Percentiles rank a stretch among this genome's conserved stretches.
phyloP scores from a whole-genome alignment of 768 basidiomycete genomes.

The Trametes villosa region DNA sequence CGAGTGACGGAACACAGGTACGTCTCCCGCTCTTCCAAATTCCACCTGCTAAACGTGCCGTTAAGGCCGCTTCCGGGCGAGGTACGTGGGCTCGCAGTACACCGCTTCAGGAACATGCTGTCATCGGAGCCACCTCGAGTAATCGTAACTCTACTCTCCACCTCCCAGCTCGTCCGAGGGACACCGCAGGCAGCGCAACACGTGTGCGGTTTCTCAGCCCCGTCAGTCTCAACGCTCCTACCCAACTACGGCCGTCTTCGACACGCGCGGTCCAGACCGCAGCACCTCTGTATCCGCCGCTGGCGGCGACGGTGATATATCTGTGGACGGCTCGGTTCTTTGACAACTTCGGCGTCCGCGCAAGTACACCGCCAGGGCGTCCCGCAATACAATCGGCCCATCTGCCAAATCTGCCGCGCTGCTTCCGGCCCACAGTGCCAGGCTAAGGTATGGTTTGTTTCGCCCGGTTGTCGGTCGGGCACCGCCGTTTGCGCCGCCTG shows the following conservation, averaged over 20 bases:
- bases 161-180: neutral
- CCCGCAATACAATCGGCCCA: neutral
- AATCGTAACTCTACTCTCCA: neutral
- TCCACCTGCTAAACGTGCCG: neutral
- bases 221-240: neutral
- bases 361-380: neutral
- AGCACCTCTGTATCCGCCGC: neutral
- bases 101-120: neutral
- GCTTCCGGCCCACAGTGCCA: neutral
- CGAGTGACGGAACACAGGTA: neutral
- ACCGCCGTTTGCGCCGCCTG: neutral
- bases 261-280: neutral
- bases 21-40: neutral
- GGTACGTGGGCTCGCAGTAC: neutral
- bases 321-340: neutral
- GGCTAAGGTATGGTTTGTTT: neutral
- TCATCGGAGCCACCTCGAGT: neutral
- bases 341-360: neutral
- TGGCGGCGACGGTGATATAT: neutral
- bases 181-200: neutral
- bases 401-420: neutral
- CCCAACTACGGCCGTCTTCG: neutral
- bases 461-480: neutral
- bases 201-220: neutral
- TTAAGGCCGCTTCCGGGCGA: neutral